phyloP scores from a whole-genome alignment of 2,329 filamentous ascomycete species.

The Arthroderma sp. region DNA sequence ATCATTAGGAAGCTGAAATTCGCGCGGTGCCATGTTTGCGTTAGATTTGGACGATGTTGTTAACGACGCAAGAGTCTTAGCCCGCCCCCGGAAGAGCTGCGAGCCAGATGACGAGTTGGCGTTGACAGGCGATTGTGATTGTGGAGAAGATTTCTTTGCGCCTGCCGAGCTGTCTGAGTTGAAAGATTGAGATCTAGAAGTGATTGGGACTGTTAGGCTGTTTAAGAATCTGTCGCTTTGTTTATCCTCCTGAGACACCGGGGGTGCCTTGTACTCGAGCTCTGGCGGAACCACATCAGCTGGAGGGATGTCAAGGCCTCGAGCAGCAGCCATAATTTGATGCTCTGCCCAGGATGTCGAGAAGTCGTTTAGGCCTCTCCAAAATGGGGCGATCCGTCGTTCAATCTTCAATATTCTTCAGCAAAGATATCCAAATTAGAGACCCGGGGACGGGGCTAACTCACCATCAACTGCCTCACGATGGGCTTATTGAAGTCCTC shows the following conservation, averaged over 20 bases:
- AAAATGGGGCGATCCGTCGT: slow-evolving; percentile 83
- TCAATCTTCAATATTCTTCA: slow-evolving; percentile 59
- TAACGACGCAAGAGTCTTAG: slow-evolving; percentile 77
- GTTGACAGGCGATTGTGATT: slow-evolving; percentile 38
- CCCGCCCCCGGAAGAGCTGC: slow-evolving; percentile 63
- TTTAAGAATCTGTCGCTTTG: slow-evolving; percentile 52
- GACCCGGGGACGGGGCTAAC: slow-evolving; percentile 12
- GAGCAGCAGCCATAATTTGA: slow-evolving; percentile 82
- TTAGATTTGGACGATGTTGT: slow-evolving; percentile 64
- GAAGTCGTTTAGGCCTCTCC: slow-evolving; percentile 84
- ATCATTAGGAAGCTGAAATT: slow-evolving; percentile 67
- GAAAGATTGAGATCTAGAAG: slow-evolving; percentile 61
- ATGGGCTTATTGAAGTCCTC: slow-evolving; percentile 88
- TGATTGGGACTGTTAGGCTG: slow-evolving; percentile 67
- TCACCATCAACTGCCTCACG: slow-evolving; percentile 82
- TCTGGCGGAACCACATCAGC: slow-evolving; percentile 73
- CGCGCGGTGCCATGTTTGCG: slow-evolving; percentile 63
- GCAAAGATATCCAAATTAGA: not conserved
- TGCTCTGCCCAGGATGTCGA: slow-evolving; percentile 82
- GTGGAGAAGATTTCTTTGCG: slow-evolving; percentile 40
- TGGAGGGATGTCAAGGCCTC: slow-evolving; percentile 70
- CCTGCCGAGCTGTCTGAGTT: slow-evolving; percentile 60
- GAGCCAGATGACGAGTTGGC: slow-evolving; percentile 37
- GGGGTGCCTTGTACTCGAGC: slow-evolving; percentile 42
- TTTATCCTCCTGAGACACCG: slow-evolving; percentile 37